phyloP scores from a whole-genome alignment of 2,329 filamentous ascomycete genomes.

The Elsinoe ampelina region DNA sequence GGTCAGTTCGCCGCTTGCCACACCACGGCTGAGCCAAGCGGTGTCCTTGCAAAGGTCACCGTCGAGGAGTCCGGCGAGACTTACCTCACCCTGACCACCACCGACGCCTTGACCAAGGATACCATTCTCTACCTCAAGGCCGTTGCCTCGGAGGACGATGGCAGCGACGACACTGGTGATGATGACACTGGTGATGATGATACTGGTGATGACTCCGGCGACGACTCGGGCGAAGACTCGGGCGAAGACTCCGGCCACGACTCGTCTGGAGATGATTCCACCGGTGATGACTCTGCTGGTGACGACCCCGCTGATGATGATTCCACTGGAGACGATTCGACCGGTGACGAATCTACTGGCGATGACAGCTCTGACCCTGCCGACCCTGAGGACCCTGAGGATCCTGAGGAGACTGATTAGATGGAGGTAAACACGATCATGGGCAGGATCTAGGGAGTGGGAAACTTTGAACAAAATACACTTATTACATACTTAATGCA shows the following conservation, averaged over 20 bases:
- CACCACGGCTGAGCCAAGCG: neutral
- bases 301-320: neutral
- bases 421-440: too few relatives aligned
- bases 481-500: too few relatives aligned
- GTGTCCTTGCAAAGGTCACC: neutral
- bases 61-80: neutral
- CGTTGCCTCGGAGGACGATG: neutral
- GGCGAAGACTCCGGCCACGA: neutral
- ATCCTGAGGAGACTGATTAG: too few relatives aligned
- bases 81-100: neutral
- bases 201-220: neutral
- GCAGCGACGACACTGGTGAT: neutral
- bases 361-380: neutral
- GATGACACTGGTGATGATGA: neutral
- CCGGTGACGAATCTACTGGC: neutral
- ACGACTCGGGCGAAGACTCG: neutral
- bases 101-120: neutral
- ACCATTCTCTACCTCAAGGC: neutral
- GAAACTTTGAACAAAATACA: too few relatives aligned
- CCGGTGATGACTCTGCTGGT: neutral
- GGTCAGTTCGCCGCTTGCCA: neutral
- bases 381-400: too few relatives aligned
- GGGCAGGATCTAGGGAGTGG: too few relatives aligned
- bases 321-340: neutral
- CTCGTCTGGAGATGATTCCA: too few relatives aligned